Evolutionary conservation across 2,329 filamentous ascomycete genomes (phyloP).

Genomic region (Epichloe scottii): DNA sequence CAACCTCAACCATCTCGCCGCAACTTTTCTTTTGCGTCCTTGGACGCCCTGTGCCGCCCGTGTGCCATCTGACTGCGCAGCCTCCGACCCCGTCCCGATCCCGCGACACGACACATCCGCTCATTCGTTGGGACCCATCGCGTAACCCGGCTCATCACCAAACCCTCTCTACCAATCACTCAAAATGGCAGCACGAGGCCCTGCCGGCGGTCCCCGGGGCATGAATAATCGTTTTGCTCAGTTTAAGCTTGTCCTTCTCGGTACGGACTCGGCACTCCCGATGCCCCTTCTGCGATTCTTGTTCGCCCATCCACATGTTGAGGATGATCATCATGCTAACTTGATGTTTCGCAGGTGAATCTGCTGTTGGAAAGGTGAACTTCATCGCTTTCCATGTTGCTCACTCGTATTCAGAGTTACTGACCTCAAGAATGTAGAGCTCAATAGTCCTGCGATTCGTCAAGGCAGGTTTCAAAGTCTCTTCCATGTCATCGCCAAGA

Average conservation of each 20-base stretch:
- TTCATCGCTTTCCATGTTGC: neutral
- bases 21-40: neutral
- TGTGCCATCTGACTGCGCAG: neutral
- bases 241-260: slow-evolving; percentile 95
- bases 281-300: neutral
- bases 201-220: slow-evolving; percentile 45
- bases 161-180: neutral
- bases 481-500: neutral
- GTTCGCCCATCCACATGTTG: neutral
- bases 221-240: slow-evolving; percentile 85
- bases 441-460: slow-evolving; percentile 97
- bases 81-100: neutral
- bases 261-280: slow-evolving; percentile 39
- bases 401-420: slow-evolving; percentile 7
- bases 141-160: neutral
- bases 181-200: slow-evolving; percentile 74
- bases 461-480: slow-evolving; percentile 53
- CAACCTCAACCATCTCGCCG: slow-evolving; percentile 1
- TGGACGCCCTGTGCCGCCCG: neutral
- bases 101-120: neutral
- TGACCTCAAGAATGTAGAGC: slow-evolving; percentile 47
- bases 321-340: slow-evolving; percentile 5
- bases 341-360: slow-evolving; percentile 58
- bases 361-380: slow-evolving; percentile 89
- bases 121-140: neutral